Evolutionary conservation across 805 yeast species (phyloP).

Genomic region (Ogataea polymorpha): DNA sequence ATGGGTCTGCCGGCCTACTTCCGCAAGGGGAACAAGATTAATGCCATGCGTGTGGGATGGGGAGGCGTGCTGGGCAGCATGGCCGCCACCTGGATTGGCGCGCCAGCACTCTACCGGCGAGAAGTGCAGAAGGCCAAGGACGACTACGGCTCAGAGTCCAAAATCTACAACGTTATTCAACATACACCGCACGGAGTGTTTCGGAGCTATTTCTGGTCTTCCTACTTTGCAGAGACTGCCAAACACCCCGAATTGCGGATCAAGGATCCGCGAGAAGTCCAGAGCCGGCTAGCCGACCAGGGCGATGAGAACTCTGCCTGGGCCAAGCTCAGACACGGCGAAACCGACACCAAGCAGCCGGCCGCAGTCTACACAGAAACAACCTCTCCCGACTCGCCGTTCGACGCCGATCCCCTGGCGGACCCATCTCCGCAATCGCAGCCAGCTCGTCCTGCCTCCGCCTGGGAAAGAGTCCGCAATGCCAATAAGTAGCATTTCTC

Average conservation of each 20-base stretch:
- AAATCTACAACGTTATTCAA: constrained; percentile 19
- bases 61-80: constrained; percentile 35
- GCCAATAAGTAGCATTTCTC: constrained; percentile 3
- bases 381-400: background rate
- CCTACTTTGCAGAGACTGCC: constrained; percentile 51
- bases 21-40: constrained; percentile 35
- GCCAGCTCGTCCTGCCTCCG: constrained; percentile 1
- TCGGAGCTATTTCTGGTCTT: constrained; percentile 39
- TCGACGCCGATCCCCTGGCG: background rate
- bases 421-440: background rate
- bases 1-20: constrained; percentile 40
- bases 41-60: constrained; percentile 39
- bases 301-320: constrained; percentile 1
- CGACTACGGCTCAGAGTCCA: constrained; percentile 24
- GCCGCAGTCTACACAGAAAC: background rate
- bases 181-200: constrained; percentile 28
- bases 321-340: constrained; percentile 7
- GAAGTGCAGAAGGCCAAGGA: constrained; percentile 33
- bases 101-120: constrained; percentile 27
- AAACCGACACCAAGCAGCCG: background rate
- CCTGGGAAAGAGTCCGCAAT: constrained; percentile 9
- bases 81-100: constrained; percentile 35
- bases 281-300: background rate
- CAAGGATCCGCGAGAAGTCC: constrained; percentile 47
- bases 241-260: constrained; percentile 50